Evolutionary conservation across 2,329 filamentous ascomycete species (phyloP).

Genomic region (Massarina eburnea): DNA sequence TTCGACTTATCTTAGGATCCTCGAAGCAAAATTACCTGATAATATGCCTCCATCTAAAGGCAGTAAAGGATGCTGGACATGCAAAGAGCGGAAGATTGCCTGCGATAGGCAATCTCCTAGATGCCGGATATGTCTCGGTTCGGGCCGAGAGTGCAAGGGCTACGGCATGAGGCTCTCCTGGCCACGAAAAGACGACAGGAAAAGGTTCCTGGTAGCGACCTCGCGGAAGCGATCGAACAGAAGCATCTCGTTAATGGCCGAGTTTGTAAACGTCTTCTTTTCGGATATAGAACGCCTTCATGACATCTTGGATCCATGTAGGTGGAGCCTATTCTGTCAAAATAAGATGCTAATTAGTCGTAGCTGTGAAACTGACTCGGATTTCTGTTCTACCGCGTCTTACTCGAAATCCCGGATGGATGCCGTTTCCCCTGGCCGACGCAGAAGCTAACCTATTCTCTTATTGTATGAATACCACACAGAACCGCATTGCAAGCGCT

Average conservation of each 20-base stretch:
- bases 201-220: slow-evolving; percentile 2
- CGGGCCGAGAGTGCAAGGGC: slow-evolving; percentile 10
- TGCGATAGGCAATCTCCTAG: slow-evolving; percentile 13
- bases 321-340: not conserved
- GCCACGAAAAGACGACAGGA: slow-evolving; percentile 13
- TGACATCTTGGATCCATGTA: slow-evolving; percentile 1
- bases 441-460: slow-evolving; percentile 8
- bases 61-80: not conserved
- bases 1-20: no score
- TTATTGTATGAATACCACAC: slow-evolving; percentile 8
- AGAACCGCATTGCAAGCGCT: not conserved
- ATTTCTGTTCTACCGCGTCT: not conserved
- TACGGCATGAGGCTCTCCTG: slow-evolving; percentile 19
- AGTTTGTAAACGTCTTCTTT: slow-evolving; percentile 8
- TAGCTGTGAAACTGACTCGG: not conserved
- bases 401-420: slow-evolving; percentile 11
- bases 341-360: not conserved
- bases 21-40: not conserved
- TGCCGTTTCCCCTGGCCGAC: slow-evolving; percentile 2
- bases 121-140: slow-evolving; percentile 9
- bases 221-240: not conserved
- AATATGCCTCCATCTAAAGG: not conserved
- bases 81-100: slow-evolving; percentile 15
- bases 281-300: slow-evolving; percentile 6
- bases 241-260: not conserved